These are phyloP conservation scores for Gossypium stocksii DNA, from an alignment of 345 rosid species.

Conservation along the genomic window DNA sequence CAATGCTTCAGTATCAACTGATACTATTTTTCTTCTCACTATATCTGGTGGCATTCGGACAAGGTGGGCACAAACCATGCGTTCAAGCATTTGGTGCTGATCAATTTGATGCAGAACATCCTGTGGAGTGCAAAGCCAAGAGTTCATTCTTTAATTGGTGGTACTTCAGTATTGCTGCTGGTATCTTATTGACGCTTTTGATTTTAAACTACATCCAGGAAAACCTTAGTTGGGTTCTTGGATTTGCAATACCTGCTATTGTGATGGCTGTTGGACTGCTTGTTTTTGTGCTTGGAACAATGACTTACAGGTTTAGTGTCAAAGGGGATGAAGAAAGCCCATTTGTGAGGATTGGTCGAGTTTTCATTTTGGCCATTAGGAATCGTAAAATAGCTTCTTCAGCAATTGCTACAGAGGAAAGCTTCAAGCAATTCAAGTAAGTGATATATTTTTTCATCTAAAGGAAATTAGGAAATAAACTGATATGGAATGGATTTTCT, in stretches of 20 bases:
- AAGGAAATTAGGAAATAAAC: neutral
- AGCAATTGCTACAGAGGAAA: constrained; percentile 23
- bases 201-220: constrained; percentile 64
- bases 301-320: constrained; percentile 18
- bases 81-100: constrained; percentile 84
- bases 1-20: constrained; percentile 21
- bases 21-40: constrained; percentile 30
- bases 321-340: constrained; percentile 18
- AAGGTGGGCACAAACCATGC: constrained; percentile 67
- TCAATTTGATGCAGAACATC: constrained; percentile 55
- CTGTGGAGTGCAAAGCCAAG: constrained; percentile 41
- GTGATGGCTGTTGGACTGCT: constrained; percentile 26
- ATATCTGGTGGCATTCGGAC: constrained; percentile 34
- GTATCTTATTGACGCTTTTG: constrained; percentile 35
- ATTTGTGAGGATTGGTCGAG: constrained; percentile 29
- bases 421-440: constrained; percentile 38
- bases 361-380: constrained; percentile 22
- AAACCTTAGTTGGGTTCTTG: constrained; percentile 67
- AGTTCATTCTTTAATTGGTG: constrained; percentile 86
- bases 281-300: constrained; percentile 29
- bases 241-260: constrained; percentile 40
- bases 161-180: constrained; percentile 50
- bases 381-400: constrained; percentile 22
- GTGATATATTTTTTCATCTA: neutral
- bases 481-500: neutral